Base-by-base conservation (phyloP, 768 basidiomycete genomes). In the Suillus subaureus region DNA sequence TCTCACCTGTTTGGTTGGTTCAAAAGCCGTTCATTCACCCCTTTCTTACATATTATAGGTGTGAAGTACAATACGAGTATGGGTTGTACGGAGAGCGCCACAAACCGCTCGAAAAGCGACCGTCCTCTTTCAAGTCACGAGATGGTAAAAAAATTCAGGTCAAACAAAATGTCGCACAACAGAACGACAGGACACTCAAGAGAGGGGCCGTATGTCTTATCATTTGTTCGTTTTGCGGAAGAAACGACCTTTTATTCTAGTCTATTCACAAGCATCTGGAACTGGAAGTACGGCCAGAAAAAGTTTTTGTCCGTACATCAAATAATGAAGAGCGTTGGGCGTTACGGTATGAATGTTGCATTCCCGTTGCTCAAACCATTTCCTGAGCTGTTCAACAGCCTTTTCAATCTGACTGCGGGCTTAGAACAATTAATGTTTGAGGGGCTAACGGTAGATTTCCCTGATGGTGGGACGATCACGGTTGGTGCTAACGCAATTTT, bases 31-130 rank as follows among this genome's bases (percentile, higher is more conserved):
- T 37, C 33, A 42, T 8, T 28, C 21, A 11, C 13, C 26, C 5
- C 7, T 23, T 55, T n/a, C 67, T 72, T 61, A 63, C 35, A 56
- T 37, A 23, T 16, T 63, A 42, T 70, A 92, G 92, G 92, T 93
- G 92, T 70, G 92, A 92, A 71, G 83, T 92, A 7, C 90, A 92
- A 72, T 87, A 85, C 72, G 90, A 93, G 69, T 93, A 93, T 71
- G 85, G 90, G 3, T 79, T 93, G 47, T 84, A 85, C 37, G 88
- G 89, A 66, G 79, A 78, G 65, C 81, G 90, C 26, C 77, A 80
- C 52, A 80, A 75, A 52, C 85, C 83, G 21, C 67, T 90, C 0
- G 76, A 78, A 23, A 65, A 75, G 12, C 83, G 91, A 23, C 91
- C 90, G 0, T 65, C 75, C 13, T 78, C 84, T 1, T 92, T 93